Base-by-base conservation (phyloP, 768 basidiomycete species). In the Tylopilus sp. region DNA sequence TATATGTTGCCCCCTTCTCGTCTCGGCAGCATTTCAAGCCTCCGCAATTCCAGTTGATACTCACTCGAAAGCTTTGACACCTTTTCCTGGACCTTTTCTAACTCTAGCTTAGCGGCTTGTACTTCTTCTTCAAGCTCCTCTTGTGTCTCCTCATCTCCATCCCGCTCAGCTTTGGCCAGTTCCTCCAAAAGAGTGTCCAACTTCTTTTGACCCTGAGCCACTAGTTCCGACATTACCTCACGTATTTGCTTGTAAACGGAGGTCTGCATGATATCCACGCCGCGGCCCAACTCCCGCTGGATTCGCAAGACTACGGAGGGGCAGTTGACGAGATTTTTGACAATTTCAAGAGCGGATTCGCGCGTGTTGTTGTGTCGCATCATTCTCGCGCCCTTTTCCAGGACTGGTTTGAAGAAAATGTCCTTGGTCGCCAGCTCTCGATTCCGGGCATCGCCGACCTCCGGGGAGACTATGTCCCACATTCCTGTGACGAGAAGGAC, bases 401-500 rank as follows among this genome's bases (percentile, higher is more conserved):
- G 63, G 2, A 73, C 74, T 1, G 73, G 70, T 40, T 77, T 78
- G 65, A 80, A 82, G 63, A 81, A 82, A 5, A 69, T 69, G n/a
- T 68, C 67, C 48, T 71, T 67, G 28, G 42, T 53, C 20, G 57
- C 58, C 4, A 82, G 73, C 52, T 82, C 79, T 20, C 41, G 39
- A 50, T 81, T 75, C 26, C 81, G 65, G 11, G 65, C 59, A 20
- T 63, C 40, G 9, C 72, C 75, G 4, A 71, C 56, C 15, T 68
- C 67, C 7, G 47, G 47, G 6, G 60, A 61, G 31, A 76, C 70
- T 17, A 67, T 59, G 17, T 69, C 73, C 79, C 80, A 81, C 76
- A 77, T 79, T 23, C 71, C 77, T 2, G 81, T 80, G 48, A 74
- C 73, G 25, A 82, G 72, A 17, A 76, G 62, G 30, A 82, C 75